Evolutionary conservation across 805 yeast species (phyloP).

Genomic region (Cyberlindnera mycetangii): DNA sequence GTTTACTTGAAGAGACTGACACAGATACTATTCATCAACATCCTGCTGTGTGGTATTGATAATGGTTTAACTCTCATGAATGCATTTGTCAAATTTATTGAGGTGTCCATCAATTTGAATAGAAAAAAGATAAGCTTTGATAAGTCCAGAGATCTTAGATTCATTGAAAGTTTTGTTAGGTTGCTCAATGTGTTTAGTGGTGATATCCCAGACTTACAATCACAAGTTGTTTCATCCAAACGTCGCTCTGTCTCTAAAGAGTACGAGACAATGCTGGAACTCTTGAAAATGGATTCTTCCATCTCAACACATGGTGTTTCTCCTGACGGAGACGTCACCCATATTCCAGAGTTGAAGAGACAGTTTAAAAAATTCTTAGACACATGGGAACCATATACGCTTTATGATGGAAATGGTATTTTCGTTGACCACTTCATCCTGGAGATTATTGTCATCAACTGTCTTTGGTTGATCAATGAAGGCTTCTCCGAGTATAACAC

Average conservation of each 20-base stretch:
- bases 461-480: constrained; percentile 15
- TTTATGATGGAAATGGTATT: constrained; percentile 1
- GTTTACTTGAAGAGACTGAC: constrained; percentile 19
- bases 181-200: constrained; percentile 13
- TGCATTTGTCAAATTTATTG: constrained; percentile 21
- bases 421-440: constrained; percentile 19
- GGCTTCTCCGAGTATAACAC: constrained; percentile 17
- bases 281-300: constrained; percentile 10
- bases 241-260: constrained; percentile 5
- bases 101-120: constrained; percentile 22
- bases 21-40: constrained; percentile 22
- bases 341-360: constrained; percentile 5
- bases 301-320: constrained; percentile 8
- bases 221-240: constrained; percentile 2
- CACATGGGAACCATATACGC: constrained; percentile 8
- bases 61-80: constrained; percentile 12
- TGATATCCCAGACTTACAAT: constrained; percentile 1
- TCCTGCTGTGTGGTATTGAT: constrained; percentile 18
- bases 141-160: constrained; percentile 19
- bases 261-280: not conserved
- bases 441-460: constrained; percentile 15
- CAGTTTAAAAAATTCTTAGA: constrained; percentile 12
- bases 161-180: constrained; percentile 18
- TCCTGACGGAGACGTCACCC: constrained; percentile 8
- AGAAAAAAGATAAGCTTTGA: constrained; percentile 28